Evolutionary conservation across 345 rosid genomes (phyloP), one percentile per base, ranked within the genome.

Genomic region (Pistacia vera): DNA sequence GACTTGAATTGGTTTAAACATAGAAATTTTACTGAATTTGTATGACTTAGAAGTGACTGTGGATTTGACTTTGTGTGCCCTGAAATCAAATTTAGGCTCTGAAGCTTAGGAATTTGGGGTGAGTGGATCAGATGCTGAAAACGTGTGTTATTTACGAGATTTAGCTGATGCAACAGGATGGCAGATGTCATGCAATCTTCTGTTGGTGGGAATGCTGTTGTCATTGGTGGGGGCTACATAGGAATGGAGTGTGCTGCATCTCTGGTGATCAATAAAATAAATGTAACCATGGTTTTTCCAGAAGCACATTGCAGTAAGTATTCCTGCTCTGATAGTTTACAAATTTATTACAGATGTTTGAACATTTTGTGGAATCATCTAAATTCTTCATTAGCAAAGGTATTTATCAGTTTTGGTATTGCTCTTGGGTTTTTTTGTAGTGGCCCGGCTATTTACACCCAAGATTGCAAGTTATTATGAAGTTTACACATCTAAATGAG

Each of bases 241-340:
- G 97, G 98, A 83, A 96, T 96, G 99, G 99, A 96, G 82, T 92
- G 98, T 76, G 95, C 99, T 70, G 97, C 98, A 73, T 96, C 99
- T 71, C 84, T 96, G 84, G 99, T 88, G 80, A 93, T 89, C 85
- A 93, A 91, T 88, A 91, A 87, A 80, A 91, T 92, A 69, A 92
- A 90, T 54, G 97, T 93, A 64, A 91, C 99, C 13, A 89, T 96
- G 98, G 99, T 96, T 85, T 96, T 96, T 86, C 99, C 99, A 20
- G 99, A 96, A 85, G 92, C 84, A 75, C 97, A 96, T 84, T 92
- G 95, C 89, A 89, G 99, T 93, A 83, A 88, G 97, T 78, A 59
- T 17, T 79, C 79, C 41, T 57, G 41, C 16, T 71, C 36, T 51
- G 16, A 11, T 49, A 65, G 7, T 18, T 17, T n/a, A n/a, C 20